Evolutionary conservation across 371 early-diverging fungal species (phyloP).

Genomic region (Haplosporangium sp.): DNA sequence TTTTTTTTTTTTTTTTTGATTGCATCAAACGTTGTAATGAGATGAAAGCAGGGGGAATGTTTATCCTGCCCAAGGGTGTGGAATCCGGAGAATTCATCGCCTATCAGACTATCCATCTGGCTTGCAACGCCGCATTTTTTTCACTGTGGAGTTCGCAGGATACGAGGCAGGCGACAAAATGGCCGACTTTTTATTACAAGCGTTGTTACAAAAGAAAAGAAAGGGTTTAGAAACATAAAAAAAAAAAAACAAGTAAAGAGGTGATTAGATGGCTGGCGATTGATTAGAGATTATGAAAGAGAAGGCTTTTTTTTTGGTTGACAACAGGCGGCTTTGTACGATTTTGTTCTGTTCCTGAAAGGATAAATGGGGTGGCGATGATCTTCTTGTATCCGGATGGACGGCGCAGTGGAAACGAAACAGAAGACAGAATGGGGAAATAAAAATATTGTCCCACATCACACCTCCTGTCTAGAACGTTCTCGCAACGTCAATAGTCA

Average conservation of each 20-base stretch:
- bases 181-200: slow-evolving; percentile 4
- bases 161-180: neutral
- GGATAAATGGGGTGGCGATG: too few relatives aligned
- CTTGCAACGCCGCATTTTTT: slow-evolving; percentile 4
- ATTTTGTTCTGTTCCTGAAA: too few relatives aligned
- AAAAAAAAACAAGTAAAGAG: neutral
- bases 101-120: too few relatives aligned
- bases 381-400: too few relatives aligned
- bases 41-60: too few relatives aligned
- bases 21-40: too few relatives aligned
- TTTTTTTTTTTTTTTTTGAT: too few relatives aligned
- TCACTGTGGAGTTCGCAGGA: neutral
- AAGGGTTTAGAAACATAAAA: neutral
- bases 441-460: too few relatives aligned
- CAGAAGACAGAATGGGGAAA: too few relatives aligned
- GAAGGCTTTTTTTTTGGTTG: neutral
- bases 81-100: too few relatives aligned
- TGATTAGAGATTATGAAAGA: neutral
- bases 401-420: too few relatives aligned
- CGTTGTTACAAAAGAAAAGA: slow-evolving; percentile 11
- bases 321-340: neutral
- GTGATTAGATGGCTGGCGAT: neutral
- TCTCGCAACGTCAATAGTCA: neutral
- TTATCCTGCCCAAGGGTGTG: neutral
- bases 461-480: too few relatives aligned